phyloP scores from a whole-genome alignment of 352 stramenopile genomes.

The Phytophthora ohioensis region DNA sequence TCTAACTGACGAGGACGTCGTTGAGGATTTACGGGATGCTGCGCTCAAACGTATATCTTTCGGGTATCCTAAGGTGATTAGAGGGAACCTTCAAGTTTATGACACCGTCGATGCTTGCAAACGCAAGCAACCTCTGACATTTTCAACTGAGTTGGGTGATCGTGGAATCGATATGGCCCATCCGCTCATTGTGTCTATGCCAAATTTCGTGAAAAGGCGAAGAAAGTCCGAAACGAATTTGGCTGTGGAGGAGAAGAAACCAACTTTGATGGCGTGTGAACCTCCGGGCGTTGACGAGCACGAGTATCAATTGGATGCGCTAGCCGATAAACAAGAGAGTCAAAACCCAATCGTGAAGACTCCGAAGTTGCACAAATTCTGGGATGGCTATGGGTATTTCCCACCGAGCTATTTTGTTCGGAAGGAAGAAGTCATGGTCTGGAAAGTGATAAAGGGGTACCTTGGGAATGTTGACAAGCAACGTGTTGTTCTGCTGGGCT shows the following conservation, averaged over 20 bases:
- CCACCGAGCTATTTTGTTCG: constrained; percentile 17
- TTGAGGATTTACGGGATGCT: neutral
- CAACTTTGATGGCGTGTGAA: neutral
- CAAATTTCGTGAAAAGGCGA: too few species aligned
- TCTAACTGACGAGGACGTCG: neutral
- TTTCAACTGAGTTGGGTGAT: too few species aligned
- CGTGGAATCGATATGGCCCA: too few species aligned
- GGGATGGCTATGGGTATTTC: constrained; percentile 13
- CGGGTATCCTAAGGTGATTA: too few species aligned
- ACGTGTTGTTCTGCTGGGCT: constrained; percentile 27
- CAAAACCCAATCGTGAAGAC: constrained; percentile 5
- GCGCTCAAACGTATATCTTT: neutral
- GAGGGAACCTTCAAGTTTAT: too few species aligned
- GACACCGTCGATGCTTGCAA: too few species aligned
- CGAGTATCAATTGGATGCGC: constrained; percentile 7
- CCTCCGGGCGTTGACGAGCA: neutral
- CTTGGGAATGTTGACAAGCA: neutral
- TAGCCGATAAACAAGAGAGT: constrained; percentile 1
- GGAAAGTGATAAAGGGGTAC: constrained; percentile 19
- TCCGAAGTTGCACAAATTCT: constrained; percentile 19
- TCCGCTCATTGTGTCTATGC: too few species aligned
- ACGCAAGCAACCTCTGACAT: too few species aligned
- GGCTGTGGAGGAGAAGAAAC: too few species aligned
- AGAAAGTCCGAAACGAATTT: too few species aligned
- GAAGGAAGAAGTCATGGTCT: constrained; percentile 28